A percentile compares a stretch with the other conserved stretches of the same genome.
These are phyloP conservation scores for Kodamaea laetipori DNA, from an alignment of 805 yeast genomes.

Conservation along the genomic window DNA sequence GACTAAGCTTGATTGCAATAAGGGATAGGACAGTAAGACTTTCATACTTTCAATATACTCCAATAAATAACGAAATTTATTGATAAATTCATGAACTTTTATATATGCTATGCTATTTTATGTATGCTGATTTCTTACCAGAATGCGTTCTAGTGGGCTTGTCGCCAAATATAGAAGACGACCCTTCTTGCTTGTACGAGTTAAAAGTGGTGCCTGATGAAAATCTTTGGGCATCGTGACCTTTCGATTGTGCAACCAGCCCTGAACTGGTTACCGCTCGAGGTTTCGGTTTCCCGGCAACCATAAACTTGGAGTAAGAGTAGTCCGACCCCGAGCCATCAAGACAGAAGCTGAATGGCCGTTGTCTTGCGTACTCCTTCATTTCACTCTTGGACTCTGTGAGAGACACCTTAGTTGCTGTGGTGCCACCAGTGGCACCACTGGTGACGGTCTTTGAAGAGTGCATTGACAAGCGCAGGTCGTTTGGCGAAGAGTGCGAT, in stretches of 20 bases:
- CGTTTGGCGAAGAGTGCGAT: conserved; percentile 8
- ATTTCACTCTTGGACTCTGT: conserved; percentile 17
- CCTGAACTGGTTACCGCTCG: conserved; percentile 3
- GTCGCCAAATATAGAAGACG: not conserved
- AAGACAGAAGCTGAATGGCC: conserved; percentile 31
- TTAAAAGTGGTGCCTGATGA: not conserved
- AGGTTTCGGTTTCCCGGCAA: conserved; percentile 4
- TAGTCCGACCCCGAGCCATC: conserved; percentile 28
- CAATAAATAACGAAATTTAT: no score
- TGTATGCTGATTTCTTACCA: not conserved
- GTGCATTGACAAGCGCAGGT: conserved; percentile 11
- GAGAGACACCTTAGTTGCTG: conserved; percentile 10
- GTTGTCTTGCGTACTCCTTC: conserved; percentile 24
- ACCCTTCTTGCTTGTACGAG: not conserved
- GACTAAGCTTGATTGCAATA: no score
- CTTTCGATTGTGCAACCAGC: not conserved
- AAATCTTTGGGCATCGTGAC: not conserved
- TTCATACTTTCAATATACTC: no score
- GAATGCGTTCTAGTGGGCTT: not conserved
- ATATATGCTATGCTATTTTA: conserved; percentile 4
- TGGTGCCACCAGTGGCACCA: conserved; percentile 9
- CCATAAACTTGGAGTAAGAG: conserved; percentile 13
- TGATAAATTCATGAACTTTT: no score
- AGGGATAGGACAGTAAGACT: no score
- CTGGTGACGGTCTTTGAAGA: conserved; percentile 5